Evolutionary conservation across 2,329 filamentous ascomycete species (phyloP).

Genomic region (Ustilaginoidea virens): DNA sequence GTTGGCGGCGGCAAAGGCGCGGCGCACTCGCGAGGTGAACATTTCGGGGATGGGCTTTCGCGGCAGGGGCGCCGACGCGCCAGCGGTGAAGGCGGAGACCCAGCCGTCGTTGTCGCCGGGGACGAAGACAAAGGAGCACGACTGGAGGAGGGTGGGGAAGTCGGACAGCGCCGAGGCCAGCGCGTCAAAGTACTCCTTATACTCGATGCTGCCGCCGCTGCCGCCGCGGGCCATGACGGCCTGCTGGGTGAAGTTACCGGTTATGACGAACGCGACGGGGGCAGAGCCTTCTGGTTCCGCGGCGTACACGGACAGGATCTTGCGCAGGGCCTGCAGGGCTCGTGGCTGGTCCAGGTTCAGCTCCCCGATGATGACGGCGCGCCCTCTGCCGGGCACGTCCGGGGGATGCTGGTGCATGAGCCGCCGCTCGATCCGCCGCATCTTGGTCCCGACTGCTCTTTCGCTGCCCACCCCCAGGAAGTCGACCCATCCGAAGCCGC

Average conservation of each 20-base stretch:
- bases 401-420: constrained; percentile 35
- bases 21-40: constrained; percentile 75
- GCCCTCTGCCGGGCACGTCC: constrained; percentile 18
- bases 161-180: constrained; percentile 71
- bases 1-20: constrained; percentile 67
- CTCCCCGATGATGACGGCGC: constrained; percentile 68
- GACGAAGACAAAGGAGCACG: constrained; percentile 78
- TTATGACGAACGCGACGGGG: constrained; percentile 67
- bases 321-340: constrained; percentile 67
- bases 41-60: constrained; percentile 64
- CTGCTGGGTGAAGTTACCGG: constrained; percentile 66
- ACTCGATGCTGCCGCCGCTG: constrained; percentile 75
- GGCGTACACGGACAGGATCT: constrained; percentile 62
- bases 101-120: constrained; percentile 97
- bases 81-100: constrained; percentile 71
- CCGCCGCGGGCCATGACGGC: constrained; percentile 52
- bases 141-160: constrained; percentile 64
- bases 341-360: constrained; percentile 72
- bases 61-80: constrained; percentile 55
- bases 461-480: constrained; percentile 87
- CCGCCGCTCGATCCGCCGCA: constrained; percentile 64
- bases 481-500: constrained; percentile 93
- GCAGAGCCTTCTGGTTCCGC: constrained; percentile 44
- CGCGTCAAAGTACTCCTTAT: constrained; percentile 90
- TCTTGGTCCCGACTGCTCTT: constrained; percentile 63